Evolutionary conservation across 2,329 filamentous ascomycete species (phyloP), one percentile per base, ranked within the genome.

Genomic region (Aspergillus sp.): DNA sequence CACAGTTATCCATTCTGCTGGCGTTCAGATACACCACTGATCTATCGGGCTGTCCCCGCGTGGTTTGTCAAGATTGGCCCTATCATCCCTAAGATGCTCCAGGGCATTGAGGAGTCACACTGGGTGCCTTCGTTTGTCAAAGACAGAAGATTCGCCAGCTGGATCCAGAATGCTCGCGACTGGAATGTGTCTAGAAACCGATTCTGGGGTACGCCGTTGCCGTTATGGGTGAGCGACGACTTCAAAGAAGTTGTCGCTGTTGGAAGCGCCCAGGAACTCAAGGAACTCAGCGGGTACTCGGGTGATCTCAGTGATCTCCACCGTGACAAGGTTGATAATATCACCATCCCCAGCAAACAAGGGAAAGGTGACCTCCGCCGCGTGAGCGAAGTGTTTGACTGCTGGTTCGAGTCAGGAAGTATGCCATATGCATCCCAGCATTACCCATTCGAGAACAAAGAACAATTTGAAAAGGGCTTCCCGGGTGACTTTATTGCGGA

Each of bases 1-100:
- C 89, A 96, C 67, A 89, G 84, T 49, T 93, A 94, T 58, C 86
- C 86, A 13, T 89, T 89, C 74, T 95, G 89, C 60, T 86, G 83
- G 65, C 78, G 89, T 39, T 94, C 86, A n/a, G 89, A 95, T 55
- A 95, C 85, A 0, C 89, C 86, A 17, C 71, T 96, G 41, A 94
- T 96, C 48, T 91, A 93, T 63, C 78, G 83, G 43, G 86, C 89
- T 15, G 86, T 95, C 12, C 84, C 88, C 6, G 86, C 86, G 1
- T 96, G 89, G 89, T 95, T 95, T 57, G 82, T 96, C 50, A 85
- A 84, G 58, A 85, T 95, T 29, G 75, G 80, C 12, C 75, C 82
- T 37, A 82, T 86, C 47, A 77, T 94, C 32, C 86, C 86, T 1
- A 68, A 88, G 43, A 89, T 96, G 80, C 69, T 95, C n/a, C 70